A percentile compares a stretch with the other conserved stretches of the same genome.
These are phyloP conservation scores for Xylaria hypoxylon DNA, from an alignment of 2,329 filamentous ascomycete genomes.

Conservation along the genomic window DNA sequence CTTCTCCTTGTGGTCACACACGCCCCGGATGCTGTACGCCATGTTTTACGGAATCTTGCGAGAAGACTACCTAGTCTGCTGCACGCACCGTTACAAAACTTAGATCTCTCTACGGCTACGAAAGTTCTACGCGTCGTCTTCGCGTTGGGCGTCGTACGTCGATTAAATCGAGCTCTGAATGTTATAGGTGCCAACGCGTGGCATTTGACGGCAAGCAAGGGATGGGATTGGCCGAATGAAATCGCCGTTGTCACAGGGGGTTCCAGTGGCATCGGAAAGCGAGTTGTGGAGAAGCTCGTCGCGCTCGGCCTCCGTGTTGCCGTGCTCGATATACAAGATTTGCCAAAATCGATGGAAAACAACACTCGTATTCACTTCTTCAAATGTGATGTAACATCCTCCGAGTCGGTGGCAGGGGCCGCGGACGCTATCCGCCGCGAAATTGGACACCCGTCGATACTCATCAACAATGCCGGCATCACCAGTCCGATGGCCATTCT, in stretches of 20 bases:
- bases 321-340: slow-evolving; percentile 36
- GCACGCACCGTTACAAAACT: slow-evolving; percentile 2
- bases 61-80: slow-evolving; percentile 13
- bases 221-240: slow-evolving; percentile 41
- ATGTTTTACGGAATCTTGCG: slow-evolving; percentile 14
- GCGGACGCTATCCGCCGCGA: slow-evolving; percentile 34
- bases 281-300: slow-evolving; percentile 33
- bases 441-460: slow-evolving; percentile 38
- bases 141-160: slow-evolving; percentile 23
- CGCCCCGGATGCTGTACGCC: slow-evolving; percentile 28
- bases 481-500: slow-evolving; percentile 26
- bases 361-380: slow-evolving; percentile 32
- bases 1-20: slow-evolving; percentile 33
- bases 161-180: slow-evolving; percentile 31
- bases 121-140: slow-evolving; percentile 33
- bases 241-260: slow-evolving; percentile 39
- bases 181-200: slow-evolving; percentile 33
- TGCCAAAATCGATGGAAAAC: slow-evolving; percentile 33
- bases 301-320: slow-evolving; percentile 33
- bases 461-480: slow-evolving; percentile 40
- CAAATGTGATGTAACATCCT: slow-evolving; percentile 37
- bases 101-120: slow-evolving; percentile 11
- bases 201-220: slow-evolving; percentile 32
- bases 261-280: slow-evolving; percentile 38
- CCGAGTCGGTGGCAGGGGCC: slow-evolving; percentile 29